These are phyloP conservation scores for Mariannaea elegans DNA, from an alignment of 2,329 filamentous ascomycete genomes.

Conservation along the genomic window DNA sequence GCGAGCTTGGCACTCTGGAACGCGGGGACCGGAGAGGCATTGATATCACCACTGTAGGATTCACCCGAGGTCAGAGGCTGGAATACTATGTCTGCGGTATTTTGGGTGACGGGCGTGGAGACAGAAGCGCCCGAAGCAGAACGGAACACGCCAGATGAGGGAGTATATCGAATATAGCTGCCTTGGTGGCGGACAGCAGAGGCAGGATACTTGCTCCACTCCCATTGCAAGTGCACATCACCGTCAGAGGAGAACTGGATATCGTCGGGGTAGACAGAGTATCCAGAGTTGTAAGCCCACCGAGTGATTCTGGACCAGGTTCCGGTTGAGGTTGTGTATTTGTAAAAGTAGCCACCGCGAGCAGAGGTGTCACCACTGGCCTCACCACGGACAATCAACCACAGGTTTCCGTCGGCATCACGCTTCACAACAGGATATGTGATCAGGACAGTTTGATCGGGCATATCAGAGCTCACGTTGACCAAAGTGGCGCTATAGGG, in stretches of 20 bases:
- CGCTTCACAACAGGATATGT: conserved; percentile 30
- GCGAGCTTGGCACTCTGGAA: conserved; percentile 35
- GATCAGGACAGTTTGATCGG: conserved; percentile 27
- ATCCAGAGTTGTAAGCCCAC: conserved; percentile 34
- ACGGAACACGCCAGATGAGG: conserved; percentile 29
- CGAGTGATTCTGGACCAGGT: conserved; percentile 24
- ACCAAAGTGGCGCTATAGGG: conserved; percentile 34
- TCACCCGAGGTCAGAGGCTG: conserved; percentile 36
- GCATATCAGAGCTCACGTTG: conserved; percentile 32
- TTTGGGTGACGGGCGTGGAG: conserved; percentile 24
- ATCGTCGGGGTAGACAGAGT: conserved; percentile 40
- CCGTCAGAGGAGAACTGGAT: conserved; percentile 39
- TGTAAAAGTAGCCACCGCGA: conserved; percentile 28
- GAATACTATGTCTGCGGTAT: conserved; percentile 24
- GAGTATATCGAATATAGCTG: conserved; percentile 36
- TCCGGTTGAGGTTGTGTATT: conserved; percentile 22
- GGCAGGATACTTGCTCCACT: conserved; percentile 40
- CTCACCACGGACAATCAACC: conserved; percentile 30
- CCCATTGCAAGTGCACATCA: conserved; percentile 40
- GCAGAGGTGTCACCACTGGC: conserved; percentile 19
- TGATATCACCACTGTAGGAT: conserved; percentile 27
- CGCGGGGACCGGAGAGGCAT: conserved; percentile 26
- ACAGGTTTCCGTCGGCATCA: conserved; percentile 25
- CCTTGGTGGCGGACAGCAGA: conserved; percentile 39
- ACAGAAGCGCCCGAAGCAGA: conserved; percentile 24